These are phyloP conservation scores for Millerago galiae DNA, from an alignment of 805 yeast genomes.

Conservation along the genomic window DNA sequence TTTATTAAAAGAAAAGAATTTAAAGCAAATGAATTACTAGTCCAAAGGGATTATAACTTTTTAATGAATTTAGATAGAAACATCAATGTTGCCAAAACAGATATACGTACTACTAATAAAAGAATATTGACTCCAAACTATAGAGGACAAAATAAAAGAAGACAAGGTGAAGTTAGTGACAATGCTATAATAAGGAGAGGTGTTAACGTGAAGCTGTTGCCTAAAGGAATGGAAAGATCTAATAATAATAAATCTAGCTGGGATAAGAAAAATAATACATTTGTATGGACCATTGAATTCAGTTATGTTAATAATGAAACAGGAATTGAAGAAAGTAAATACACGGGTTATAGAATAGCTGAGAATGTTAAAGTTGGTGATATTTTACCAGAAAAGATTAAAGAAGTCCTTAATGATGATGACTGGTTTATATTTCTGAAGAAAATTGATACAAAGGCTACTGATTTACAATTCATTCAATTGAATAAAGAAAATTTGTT, in stretches of 20 bases:
- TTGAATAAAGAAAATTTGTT: conserved; percentile 32
- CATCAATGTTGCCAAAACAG: conserved; percentile 52
- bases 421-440: conserved; percentile 23
- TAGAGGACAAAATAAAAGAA: conserved; percentile 6
- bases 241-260: conserved; percentile 58
- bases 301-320: conserved; percentile 31
- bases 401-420: conserved; percentile 13
- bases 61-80: conserved; percentile 52
- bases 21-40: conserved; percentile 25
- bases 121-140: conserved; percentile 28
- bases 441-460: conserved; percentile 23
- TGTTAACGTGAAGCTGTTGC: conserved; percentile 54
- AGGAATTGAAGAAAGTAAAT: conserved; percentile 25
- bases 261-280: conserved; percentile 55
- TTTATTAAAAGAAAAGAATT: conserved; percentile 48
- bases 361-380: conserved; percentile 27
- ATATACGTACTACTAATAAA: conserved; percentile 37
- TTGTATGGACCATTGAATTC: conserved; percentile 82
- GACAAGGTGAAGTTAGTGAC: conserved; percentile 3
- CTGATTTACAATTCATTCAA: conserved; percentile 32
- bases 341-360: conserved; percentile 30
- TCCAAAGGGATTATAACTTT: conserved; percentile 83
- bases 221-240: conserved; percentile 71
- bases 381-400: conserved; percentile 25
- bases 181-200: conserved; percentile 46